These are phyloP conservation scores for Actinomortierella ambigua DNA, from an alignment of 371 early-diverging fungal genomes.

Conservation along the genomic window DNA sequence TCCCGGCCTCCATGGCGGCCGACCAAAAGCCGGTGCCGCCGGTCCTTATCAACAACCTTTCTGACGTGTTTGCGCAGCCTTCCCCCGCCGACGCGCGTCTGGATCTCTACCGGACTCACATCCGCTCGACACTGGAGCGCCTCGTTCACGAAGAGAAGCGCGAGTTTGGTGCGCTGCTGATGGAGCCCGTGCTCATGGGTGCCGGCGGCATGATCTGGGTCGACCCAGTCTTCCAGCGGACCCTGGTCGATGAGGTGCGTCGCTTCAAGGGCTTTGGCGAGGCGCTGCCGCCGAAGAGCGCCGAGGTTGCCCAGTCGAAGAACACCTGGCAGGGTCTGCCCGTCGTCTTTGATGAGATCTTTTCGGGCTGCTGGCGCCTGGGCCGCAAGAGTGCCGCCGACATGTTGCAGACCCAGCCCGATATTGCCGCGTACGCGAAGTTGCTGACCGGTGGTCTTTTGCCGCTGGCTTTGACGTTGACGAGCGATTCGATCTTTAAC, in stretches of 20 bases:
- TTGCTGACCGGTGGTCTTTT: constrained; percentile 80
- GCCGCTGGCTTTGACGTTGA: constrained; percentile 75
- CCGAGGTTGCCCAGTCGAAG: constrained; percentile 13
- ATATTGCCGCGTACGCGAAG: constrained; percentile 83
- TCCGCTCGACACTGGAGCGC: constrained; percentile 49
- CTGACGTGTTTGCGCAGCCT: constrained; percentile 16
- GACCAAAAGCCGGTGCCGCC: constrained; percentile 15
- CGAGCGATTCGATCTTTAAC: constrained; percentile 68
- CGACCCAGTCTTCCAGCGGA: constrained; percentile 81
- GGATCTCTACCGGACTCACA: constrained; percentile 54
- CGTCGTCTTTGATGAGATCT: constrained; percentile 86
- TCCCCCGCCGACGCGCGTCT: constrained; percentile 41
- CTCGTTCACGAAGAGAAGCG: constrained; percentile 54
- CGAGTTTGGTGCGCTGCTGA: constrained; percentile 74
- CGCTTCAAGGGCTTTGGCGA: constrained; percentile 52
- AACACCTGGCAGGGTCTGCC: constrained; percentile 67
- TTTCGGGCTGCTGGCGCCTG: constrained; percentile 80
- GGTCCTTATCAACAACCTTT: constrained; percentile 28
- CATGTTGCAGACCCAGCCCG: constrained; percentile 75
- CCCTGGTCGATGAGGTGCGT: constrained; percentile 64
- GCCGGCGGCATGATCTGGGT: constrained; percentile 88
- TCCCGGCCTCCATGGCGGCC: constrained; percentile 46
- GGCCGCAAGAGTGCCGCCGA: constrained; percentile 69
- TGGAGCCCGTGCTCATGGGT: constrained; percentile 84
- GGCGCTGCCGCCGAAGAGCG: constrained; percentile 38